Conservation (phyloP, 2,329 filamentous ascomycete species). For the Aspergillus caelatus region DNA sequence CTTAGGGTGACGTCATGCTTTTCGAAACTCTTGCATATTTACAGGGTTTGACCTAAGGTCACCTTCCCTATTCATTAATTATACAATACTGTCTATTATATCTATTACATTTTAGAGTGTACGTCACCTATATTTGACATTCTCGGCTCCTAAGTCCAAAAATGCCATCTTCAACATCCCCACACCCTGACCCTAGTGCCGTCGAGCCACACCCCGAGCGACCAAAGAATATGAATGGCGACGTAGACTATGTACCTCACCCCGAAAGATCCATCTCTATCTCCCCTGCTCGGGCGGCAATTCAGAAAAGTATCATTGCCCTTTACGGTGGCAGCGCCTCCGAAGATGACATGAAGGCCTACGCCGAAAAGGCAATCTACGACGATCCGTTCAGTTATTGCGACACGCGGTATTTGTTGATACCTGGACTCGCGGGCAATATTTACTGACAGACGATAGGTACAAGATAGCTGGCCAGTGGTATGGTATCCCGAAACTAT, state of each 20-base stretch:
- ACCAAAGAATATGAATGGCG: background rate
- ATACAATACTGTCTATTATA: too few relatives aligned
- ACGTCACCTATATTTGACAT: too few relatives aligned
- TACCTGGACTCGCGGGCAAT: too few relatives aligned
- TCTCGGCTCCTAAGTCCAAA: background rate
- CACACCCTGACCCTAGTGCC: slow-evolving; percentile 7
- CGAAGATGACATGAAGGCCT: slow-evolving; percentile 14
- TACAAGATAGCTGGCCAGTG: slow-evolving; percentile 18
- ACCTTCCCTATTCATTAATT: too few relatives aligned
- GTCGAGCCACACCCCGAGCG: background rate
- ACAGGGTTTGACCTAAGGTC: too few relatives aligned
- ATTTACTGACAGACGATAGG: background rate
- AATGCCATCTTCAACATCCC: slow-evolving; percentile 14
- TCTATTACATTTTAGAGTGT: too few relatives aligned
- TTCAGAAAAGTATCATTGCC: slow-evolving; percentile 11
- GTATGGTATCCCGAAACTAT: slow-evolving; percentile 17
- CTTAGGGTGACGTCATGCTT: too few relatives aligned
- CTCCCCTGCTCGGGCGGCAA: slow-evolving; percentile 2
- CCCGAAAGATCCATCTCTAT: slow-evolving; percentile 11
- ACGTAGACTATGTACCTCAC: slow-evolving; percentile 10
- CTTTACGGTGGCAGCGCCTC: slow-evolving; percentile 14
- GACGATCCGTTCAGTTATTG: slow-evolving; percentile 19
- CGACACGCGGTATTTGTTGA: slow-evolving; percentile 12
- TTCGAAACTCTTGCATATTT: too few relatives aligned
- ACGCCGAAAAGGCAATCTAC: slow-evolving; percentile 14